Percentiles rank a stretch among this genome's conserved stretches.
Evolutionary conservation across 352 stramenopile genomes (phyloP).

Genomic region (Phytophthora idaei): DNA sequence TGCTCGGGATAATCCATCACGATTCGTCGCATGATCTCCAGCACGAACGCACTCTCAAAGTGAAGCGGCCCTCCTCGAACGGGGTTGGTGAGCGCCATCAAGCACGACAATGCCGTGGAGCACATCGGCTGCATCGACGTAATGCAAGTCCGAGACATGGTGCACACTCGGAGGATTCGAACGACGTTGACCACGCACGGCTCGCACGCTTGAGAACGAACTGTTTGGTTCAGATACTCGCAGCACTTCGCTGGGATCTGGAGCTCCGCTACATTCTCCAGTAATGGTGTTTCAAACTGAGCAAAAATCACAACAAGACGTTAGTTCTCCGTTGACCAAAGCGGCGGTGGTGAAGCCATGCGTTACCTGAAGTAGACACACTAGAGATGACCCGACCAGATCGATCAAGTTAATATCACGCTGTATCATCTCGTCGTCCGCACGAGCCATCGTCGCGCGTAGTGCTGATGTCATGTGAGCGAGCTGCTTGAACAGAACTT

Average conservation of each 20-base stretch:
- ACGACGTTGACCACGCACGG: conserved; percentile 67
- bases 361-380: conserved; percentile 75
- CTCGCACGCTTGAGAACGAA: conserved; percentile 66
- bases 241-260: conserved; percentile 75
- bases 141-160: conserved; percentile 60
- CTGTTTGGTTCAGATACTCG: conserved; percentile 67
- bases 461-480: conserved; percentile 68
- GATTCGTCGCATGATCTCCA: conserved; percentile 82
- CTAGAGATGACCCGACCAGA: conserved; percentile 77
- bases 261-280: conserved; percentile 56
- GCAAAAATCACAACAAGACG: neutral
- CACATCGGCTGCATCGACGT: conserved; percentile 59
- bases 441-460: conserved; percentile 63
- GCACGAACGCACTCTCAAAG: conserved; percentile 63
- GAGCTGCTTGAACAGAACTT: conserved; percentile 72
- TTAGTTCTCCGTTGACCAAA: conserved; percentile 4
- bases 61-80: conserved; percentile 57
- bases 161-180: conserved; percentile 73
- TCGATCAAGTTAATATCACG: conserved; percentile 73
- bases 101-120: conserved; percentile 59
- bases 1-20: conserved; percentile 74
- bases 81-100: conserved; percentile 60
- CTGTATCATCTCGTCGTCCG: conserved; percentile 69
- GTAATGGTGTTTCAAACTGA: conserved; percentile 70
- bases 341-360: neutral